These are phyloP conservation scores for Avicennia marina DNA, from an alignment of 257 asterid species.

Conservation along the genomic window DNA sequence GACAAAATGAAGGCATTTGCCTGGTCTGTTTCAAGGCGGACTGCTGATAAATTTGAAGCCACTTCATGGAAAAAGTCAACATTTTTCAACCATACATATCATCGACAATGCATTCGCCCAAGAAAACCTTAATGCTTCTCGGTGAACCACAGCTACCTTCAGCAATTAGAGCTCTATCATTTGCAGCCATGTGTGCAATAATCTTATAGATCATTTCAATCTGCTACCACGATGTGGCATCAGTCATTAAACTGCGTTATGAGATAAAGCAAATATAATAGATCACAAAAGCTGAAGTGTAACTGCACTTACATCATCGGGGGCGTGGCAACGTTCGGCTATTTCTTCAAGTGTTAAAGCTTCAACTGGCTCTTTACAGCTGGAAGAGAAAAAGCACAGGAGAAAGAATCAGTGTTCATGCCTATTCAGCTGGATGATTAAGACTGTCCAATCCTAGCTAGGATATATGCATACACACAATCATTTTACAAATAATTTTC, in stretches of 20 bases:
- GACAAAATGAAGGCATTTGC: too few relatives aligned
- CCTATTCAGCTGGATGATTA: neutral
- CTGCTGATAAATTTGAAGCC: too few relatives aligned
- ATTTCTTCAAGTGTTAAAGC: slow-evolving; percentile 87
- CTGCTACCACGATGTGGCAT: slow-evolving; percentile 39
- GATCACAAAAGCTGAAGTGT: neutral
- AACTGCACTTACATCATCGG: slow-evolving; percentile 51
- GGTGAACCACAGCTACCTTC: slow-evolving; percentile 99
- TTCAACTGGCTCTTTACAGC: slow-evolving; percentile 94
- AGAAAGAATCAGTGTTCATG: neutral
- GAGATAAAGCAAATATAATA: neutral
- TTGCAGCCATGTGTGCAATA: slow-evolving; percentile 92
- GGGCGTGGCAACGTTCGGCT: slow-evolving; percentile 79
- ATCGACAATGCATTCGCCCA: slow-evolving; percentile 93
- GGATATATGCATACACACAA: neutral
- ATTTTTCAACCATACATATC: too few relatives aligned
- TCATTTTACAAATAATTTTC: neutral
- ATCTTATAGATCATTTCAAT: slow-evolving; percentile 98
- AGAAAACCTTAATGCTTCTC: slow-evolving; percentile 76
- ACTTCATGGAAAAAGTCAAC: too few relatives aligned
- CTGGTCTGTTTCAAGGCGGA: too few relatives aligned
- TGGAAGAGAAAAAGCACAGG: slow-evolving; percentile 15
- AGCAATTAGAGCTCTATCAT: slow-evolving; percentile 93
- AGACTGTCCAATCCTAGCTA: neutral
- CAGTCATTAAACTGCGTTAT: slow-evolving; percentile 13